Conservation (phyloP, 257 asterid species). For the Solanum chmielewskii region DNA sequence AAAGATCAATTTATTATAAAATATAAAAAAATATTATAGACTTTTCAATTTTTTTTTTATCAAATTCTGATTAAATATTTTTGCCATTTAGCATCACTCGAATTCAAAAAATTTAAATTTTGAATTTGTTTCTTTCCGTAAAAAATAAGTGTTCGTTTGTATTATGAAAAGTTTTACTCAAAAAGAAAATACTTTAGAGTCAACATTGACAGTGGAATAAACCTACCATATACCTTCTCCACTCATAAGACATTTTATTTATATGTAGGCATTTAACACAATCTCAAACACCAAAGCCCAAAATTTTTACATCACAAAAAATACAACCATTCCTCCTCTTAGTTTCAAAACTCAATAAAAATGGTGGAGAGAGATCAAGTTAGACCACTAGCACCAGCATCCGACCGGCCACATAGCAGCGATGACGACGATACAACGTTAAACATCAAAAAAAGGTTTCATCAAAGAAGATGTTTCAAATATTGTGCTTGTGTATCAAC, state of each 20-base stretch:
- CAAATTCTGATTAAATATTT: too few species aligned
- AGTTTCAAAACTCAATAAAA: background rate
- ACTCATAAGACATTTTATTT: background rate
- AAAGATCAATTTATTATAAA: too few species aligned
- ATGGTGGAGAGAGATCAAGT: slow-evolving; percentile 52
- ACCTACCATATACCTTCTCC: background rate
- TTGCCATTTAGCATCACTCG: too few species aligned
- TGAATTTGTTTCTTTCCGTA: too few species aligned
- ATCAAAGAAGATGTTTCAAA: slow-evolving; percentile 29
- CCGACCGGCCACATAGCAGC: slow-evolving; percentile 29
- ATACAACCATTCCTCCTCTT: background rate
- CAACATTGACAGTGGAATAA: background rate
- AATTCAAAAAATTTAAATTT: too few species aligned
- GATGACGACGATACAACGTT: slow-evolving; percentile 28
- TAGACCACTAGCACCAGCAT: slow-evolving; percentile 58
- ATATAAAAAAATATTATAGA: too few species aligned
- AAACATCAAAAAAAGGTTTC: background rate
- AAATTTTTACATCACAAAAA: background rate
- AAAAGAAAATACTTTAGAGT: background rate
- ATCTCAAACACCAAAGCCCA: background rate
- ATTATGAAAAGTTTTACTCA: too few species aligned
- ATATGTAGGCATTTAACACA: background rate
- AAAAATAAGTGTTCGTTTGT: background rate
- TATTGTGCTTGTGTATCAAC: slow-evolving; percentile 30
- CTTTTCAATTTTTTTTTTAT: too few species aligned